These are phyloP conservation scores for Emmonsiellopsis sp. DNA, from an alignment of 2,329 filamentous ascomycete genomes.

Conservation along the genomic window DNA sequence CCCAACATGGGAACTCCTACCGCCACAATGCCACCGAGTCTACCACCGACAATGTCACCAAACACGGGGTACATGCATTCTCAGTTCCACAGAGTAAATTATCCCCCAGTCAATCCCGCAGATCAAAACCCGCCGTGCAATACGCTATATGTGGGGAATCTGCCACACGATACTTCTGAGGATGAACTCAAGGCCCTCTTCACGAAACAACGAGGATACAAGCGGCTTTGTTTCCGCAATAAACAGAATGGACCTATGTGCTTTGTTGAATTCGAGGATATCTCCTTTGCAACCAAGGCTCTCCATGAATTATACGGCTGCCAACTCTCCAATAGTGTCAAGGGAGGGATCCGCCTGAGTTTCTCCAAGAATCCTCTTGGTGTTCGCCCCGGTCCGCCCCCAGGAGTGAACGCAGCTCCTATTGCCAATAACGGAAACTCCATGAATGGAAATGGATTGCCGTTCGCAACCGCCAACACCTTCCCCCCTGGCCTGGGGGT, in stretches of 20 bases:
- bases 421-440: constrained; percentile 30
- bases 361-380: constrained; percentile 97
- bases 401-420: constrained; percentile 43
- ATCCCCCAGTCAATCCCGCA: constrained; percentile 83
- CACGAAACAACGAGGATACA: constrained; percentile 88
- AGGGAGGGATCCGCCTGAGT: constrained; percentile 88
- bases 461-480: constrained; percentile 60
- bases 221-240: constrained; percentile 85
- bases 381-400: constrained; percentile 67
- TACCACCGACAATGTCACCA: constrained; percentile 25
- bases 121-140: constrained; percentile 98
- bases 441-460: constrained; percentile 42
- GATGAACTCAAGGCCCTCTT: constrained; percentile 93
- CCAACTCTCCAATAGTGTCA: constrained; percentile 79
- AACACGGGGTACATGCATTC: constrained; percentile 49
- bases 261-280: constrained; percentile 95
- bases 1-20: constrained; percentile 44
- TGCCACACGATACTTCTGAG: constrained; percentile 85
- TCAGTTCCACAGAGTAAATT: constrained; percentile 56
- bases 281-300: constrained; percentile 84
- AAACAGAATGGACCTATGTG: constrained; percentile 97
- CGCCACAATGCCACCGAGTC: constrained; percentile 50
- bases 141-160: constrained; percentile 93
- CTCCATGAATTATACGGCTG: constrained; percentile 83
- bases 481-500: constrained; percentile 74